Percentiles rank a stretch among this genome's conserved stretches.
These are phyloP conservation scores for Linnemannia elongata DNA, from an alignment of 192 early-diverging fungal species.

Conservation along the genomic window DNA sequence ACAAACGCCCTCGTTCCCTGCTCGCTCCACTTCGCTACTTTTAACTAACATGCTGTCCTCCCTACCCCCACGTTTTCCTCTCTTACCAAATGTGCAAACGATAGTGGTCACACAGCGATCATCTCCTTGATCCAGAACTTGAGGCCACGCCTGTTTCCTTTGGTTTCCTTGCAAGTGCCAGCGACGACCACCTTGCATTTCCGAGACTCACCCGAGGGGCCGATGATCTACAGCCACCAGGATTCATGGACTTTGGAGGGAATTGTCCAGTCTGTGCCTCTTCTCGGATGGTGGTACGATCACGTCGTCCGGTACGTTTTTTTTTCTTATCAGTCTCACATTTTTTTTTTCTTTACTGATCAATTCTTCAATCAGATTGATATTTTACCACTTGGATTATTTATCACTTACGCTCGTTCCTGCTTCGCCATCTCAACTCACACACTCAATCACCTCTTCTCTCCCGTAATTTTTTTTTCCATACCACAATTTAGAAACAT, in stretches of 20 bases:
- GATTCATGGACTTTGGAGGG: slow-evolving; percentile 73
- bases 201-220: slow-evolving; percentile 57
- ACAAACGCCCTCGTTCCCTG: neutral
- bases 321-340: neutral
- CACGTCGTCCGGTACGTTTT: slow-evolving; percentile 59
- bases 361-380: too few relatives aligned
- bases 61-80: too few relatives aligned
- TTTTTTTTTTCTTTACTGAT: too few relatives aligned
- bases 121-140: slow-evolving; percentile 63
- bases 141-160: slow-evolving; percentile 65
- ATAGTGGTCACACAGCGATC: slow-evolving; percentile 63
- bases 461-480: too few relatives aligned
- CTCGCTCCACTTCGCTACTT: neutral
- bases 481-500: slow-evolving; percentile 25
- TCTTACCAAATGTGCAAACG: neutral
- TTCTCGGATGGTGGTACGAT: slow-evolving; percentile 70
- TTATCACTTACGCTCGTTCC: neutral
- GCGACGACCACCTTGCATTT: slow-evolving; percentile 64
- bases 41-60: neutral
- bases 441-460: too few relatives aligned
- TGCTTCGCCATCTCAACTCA: neutral
- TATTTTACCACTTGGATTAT: neutral
- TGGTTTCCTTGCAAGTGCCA: slow-evolving; percentile 61
- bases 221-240: slow-evolving; percentile 67
- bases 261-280: slow-evolving; percentile 64